Conservation (phyloP, 2,329 filamentous ascomycete genomes). For the Aspergillus sp. region DNA sequence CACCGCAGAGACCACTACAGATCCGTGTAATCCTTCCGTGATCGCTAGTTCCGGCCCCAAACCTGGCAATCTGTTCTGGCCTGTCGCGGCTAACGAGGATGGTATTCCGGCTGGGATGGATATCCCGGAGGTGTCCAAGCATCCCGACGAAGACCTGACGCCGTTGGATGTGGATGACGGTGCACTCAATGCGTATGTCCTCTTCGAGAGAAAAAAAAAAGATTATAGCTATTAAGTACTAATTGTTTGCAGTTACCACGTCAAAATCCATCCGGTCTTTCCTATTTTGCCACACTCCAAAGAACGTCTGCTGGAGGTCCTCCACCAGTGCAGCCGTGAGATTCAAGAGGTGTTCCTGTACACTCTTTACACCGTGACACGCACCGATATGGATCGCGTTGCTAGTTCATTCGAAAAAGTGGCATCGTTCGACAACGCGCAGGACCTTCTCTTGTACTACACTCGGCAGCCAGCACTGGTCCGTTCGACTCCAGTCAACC, state of each 20-base stretch:
- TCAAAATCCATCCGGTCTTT: constrained; percentile 33
- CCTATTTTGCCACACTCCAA: constrained; percentile 35
- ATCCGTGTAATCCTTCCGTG: constrained; percentile 29
- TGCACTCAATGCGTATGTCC: constrained; percentile 31
- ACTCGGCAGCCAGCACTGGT: constrained; percentile 30
- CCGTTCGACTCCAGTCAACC: constrained; percentile 28
- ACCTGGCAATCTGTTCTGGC: constrained; percentile 33
- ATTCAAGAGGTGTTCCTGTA: constrained; percentile 36
- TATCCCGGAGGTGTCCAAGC: constrained; percentile 23
- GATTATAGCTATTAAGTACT: constrained; percentile 6
- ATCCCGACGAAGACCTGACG: constrained; percentile 28
- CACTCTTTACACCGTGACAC: constrained; percentile 33
- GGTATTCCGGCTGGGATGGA: constrained; percentile 26
- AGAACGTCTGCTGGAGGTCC: constrained; percentile 28
- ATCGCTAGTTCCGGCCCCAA: constrained; percentile 28
- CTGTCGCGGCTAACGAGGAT: constrained; percentile 20
- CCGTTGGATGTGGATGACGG: constrained; percentile 32
- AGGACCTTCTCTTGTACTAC: constrained; percentile 32
- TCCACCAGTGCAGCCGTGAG: constrained; percentile 33
- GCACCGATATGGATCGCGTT: constrained; percentile 28
- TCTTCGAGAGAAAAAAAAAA: neutral
- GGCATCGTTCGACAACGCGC: constrained; percentile 32
- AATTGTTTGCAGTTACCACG: constrained; percentile 28
- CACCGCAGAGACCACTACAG: constrained; percentile 21
- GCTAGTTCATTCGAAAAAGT: constrained; percentile 27